Evolutionary conservation across 2,329 filamentous ascomycete species (phyloP).

Genomic region (Claviceps africana): DNA sequence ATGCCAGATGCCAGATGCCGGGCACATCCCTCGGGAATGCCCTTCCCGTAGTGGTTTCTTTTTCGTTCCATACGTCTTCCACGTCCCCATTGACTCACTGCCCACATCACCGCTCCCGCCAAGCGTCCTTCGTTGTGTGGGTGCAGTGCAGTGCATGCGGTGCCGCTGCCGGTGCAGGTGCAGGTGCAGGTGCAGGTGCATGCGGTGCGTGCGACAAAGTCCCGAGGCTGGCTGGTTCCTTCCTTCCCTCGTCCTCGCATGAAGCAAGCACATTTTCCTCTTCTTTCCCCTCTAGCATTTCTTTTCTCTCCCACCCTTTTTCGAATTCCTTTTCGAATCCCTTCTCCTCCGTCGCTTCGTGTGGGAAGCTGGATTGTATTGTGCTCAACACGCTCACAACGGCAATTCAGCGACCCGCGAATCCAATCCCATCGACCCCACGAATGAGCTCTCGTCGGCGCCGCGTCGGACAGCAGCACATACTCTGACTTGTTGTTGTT

Average conservation of each 20-base stretch:
- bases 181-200: neutral
- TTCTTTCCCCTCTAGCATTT: neutral
- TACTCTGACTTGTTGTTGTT: neutral
- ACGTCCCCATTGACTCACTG: neutral
- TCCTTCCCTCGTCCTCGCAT: neutral
- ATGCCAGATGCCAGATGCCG: no score
- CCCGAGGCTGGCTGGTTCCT: neutral
- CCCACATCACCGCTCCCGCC: conserved; percentile 8
- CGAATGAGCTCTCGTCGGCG: neutral
- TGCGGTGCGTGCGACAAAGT: conserved; percentile 1
- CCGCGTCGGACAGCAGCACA: neutral
- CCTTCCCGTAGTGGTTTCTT: neutral
- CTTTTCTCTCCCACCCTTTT: neutral
- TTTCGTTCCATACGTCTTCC: neutral
- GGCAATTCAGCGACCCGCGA: neutral
- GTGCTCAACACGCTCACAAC: neutral
- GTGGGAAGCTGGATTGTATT: neutral
- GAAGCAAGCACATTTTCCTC: no score
- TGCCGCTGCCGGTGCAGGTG: neutral
- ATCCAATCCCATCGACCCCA: neutral
- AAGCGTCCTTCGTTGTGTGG: no score
- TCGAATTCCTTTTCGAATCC: neutral
- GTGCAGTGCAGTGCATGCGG: neutral
- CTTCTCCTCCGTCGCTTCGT: neutral
- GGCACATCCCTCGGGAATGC: no score